These are phyloP conservation scores for Fraxinus nigra DNA, from an alignment of 305 asterid species.

Conservation along the genomic window DNA sequence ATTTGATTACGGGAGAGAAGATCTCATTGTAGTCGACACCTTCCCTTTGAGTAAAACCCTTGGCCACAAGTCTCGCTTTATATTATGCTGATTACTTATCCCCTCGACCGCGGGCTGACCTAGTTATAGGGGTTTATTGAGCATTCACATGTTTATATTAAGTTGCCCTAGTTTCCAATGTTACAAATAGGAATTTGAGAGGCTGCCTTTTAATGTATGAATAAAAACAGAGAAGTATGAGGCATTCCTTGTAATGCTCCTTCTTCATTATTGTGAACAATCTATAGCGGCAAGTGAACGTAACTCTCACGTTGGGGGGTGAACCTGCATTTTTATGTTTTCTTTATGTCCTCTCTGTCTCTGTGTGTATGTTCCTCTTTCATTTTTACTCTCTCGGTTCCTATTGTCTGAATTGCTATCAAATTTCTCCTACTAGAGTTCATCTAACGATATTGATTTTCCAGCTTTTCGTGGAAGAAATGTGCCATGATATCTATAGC, in stretches of 20 bases:
- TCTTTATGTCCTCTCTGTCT: not conserved
- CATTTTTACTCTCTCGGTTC: not conserved
- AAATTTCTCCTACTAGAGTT: not conserved
- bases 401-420: not conserved
- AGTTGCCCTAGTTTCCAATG: not conserved
- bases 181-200: not conserved
- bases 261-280: not conserved
- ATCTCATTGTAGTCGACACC: too few species aligned
- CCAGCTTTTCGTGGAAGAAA: conserved; percentile 70
- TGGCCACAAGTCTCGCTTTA: too few species aligned
- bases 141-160: not conserved
- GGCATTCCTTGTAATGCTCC: not conserved
- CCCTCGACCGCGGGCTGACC: not conserved
- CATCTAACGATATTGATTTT: conserved; percentile 4
- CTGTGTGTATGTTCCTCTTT: not conserved
- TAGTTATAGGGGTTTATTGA: not conserved
- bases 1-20: too few species aligned
- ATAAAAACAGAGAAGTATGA: not conserved
- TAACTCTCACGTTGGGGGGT: not conserved
- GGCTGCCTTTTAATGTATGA: not conserved
- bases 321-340: not conserved
- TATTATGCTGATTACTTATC: not conserved
- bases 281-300: not conserved
- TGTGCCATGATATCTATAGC: conserved; percentile 41
- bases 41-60: too few species aligned